A percentile compares a stretch with the other conserved stretches of the same genome.
These are phyloP conservation scores for Botryosphaeria dothidea DNA, from an alignment of 2,329 filamentous ascomycete species.

Conservation along the genomic window DNA sequence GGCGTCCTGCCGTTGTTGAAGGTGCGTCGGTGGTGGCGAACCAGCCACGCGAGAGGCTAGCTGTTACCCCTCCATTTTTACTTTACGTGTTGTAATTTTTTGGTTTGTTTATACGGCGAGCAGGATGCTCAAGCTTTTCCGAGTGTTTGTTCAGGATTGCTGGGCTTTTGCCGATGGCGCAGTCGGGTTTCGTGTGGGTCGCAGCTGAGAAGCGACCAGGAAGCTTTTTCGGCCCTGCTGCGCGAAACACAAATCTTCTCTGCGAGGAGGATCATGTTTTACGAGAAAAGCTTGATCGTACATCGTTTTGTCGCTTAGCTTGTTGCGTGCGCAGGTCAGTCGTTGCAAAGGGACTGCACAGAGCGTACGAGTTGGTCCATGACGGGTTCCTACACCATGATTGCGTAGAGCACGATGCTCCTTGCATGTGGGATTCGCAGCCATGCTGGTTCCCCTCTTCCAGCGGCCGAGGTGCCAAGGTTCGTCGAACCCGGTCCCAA, in stretches of 20 bases:
- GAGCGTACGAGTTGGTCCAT: not conserved
- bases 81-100: not conserved
- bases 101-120: not conserved
- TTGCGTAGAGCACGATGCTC: not conserved
- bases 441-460: not conserved
- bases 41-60: not conserved
- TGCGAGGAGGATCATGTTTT: not conserved
- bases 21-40: not conserved
- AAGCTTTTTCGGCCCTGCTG: not conserved
- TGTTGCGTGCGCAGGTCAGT: not conserved
- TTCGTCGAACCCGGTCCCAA: not conserved
- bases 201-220: not conserved
- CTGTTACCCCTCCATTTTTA: not conserved
- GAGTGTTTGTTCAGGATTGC: not conserved
- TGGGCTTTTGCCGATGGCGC: not conserved
- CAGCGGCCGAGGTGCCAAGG: not conserved
- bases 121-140: not conserved
- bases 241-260: not conserved
- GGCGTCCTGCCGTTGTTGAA: not conserved
- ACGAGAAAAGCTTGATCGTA: constrained; percentile 5
- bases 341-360: not conserved
- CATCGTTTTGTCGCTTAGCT: not conserved
- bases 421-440: not conserved
- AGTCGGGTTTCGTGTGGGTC: not conserved
- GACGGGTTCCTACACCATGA: not conserved